These are phyloP conservation scores for Aspergillus intermedius DNA, from an alignment of 2,329 filamentous ascomycete species.

Conservation along the genomic window DNA sequence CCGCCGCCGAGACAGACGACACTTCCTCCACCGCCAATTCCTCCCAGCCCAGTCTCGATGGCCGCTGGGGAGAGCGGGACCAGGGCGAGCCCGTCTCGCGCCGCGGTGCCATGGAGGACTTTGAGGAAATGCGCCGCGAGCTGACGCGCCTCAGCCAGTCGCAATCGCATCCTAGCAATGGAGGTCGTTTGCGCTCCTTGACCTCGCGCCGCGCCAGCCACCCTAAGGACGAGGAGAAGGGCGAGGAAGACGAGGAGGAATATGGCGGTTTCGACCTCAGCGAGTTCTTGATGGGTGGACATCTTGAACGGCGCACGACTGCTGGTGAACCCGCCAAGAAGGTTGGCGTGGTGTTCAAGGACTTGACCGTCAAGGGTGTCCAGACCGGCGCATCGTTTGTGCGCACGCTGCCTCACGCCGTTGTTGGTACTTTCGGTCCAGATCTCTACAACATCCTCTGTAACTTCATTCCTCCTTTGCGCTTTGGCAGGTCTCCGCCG, in stretches of 20 bases:
- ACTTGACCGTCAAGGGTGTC: slow-evolving; percentile 67
- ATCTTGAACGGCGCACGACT: slow-evolving; percentile 65
- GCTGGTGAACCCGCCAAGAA: slow-evolving; percentile 63
- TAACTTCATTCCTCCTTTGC: slow-evolving; percentile 47
- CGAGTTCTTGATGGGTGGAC: slow-evolving; percentile 65
- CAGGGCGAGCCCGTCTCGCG: slow-evolving; percentile 49
- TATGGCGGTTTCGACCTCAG: slow-evolving; percentile 57
- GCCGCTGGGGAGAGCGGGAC: slow-evolving; percentile 59
- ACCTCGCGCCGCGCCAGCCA: slow-evolving; percentile 18
- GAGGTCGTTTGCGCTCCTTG: slow-evolving; percentile 20
- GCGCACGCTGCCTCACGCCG: slow-evolving; percentile 64
- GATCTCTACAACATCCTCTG: slow-evolving; percentile 64
- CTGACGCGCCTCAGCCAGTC: slow-evolving; percentile 48
- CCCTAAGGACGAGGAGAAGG: slow-evolving; percentile 39
- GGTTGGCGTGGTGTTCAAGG: slow-evolving; percentile 69
- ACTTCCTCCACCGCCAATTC: slow-evolving; percentile 9
- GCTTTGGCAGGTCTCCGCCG: slow-evolving; percentile 43
- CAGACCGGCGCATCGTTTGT: slow-evolving; percentile 62
- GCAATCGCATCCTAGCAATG: slow-evolving; percentile 25
- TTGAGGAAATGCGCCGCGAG: slow-evolving; percentile 50
- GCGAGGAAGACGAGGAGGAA: slow-evolving; percentile 19
- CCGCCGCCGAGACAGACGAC: slow-evolving; percentile 8
- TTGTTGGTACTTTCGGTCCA: slow-evolving; percentile 72
- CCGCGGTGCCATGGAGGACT: slow-evolving; percentile 53
- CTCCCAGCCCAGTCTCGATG: slow-evolving; percentile 27